phyloP scores from a whole-genome alignment of 2,329 filamentous ascomycete species.

The Pleurostoma richardsiae region DNA sequence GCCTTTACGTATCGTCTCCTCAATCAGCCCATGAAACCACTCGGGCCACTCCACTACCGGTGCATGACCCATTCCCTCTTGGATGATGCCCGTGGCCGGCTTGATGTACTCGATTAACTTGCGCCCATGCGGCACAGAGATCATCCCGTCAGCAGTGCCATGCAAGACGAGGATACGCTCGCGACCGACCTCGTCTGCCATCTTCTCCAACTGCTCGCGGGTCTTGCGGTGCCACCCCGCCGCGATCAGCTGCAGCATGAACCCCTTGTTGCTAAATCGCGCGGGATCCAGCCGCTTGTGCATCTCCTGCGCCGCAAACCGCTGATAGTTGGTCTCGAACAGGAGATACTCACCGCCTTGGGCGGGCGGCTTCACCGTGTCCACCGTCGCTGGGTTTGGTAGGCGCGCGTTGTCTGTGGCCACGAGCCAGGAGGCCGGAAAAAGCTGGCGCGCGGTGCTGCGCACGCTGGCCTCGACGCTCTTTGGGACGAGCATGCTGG shows the following conservation, averaged over 20 bases:
- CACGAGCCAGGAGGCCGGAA: conserved; percentile 58
- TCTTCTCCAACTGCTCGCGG: conserved; percentile 54
- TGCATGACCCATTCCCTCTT: conserved; percentile 73
- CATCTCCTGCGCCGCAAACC: conserved; percentile 76
- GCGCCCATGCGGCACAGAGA: conserved; percentile 64
- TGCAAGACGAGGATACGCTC: conserved; percentile 74
- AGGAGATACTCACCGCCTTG: conserved; percentile 29
- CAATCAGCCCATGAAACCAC: conserved; percentile 64
- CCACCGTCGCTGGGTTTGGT: conserved; percentile 37
- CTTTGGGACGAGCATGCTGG: conserved; percentile 62
- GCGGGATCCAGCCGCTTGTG: conserved; percentile 59
- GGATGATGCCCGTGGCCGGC: conserved; percentile 56
- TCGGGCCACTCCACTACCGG: conserved; percentile 64
- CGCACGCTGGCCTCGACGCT: conserved; percentile 60
- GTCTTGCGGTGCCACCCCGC: conserved; percentile 78
- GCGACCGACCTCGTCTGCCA: conserved; percentile 66
- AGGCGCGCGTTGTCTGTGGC: conserved; percentile 53
- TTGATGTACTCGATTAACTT: conserved; percentile 61
- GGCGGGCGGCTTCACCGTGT: conserved; percentile 25
- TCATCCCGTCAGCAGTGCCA: conserved; percentile 73
- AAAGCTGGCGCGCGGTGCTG: conserved; percentile 62
- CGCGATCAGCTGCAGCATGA: conserved; percentile 72
- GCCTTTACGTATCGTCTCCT: conserved; percentile 48
- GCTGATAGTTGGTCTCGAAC: conserved; percentile 75
- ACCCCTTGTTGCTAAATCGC: conserved; percentile 60